These are phyloP conservation scores for Arxiozyma heterogenica DNA, from an alignment of 1,139 yeast genomes.

Conservation along the genomic window DNA sequence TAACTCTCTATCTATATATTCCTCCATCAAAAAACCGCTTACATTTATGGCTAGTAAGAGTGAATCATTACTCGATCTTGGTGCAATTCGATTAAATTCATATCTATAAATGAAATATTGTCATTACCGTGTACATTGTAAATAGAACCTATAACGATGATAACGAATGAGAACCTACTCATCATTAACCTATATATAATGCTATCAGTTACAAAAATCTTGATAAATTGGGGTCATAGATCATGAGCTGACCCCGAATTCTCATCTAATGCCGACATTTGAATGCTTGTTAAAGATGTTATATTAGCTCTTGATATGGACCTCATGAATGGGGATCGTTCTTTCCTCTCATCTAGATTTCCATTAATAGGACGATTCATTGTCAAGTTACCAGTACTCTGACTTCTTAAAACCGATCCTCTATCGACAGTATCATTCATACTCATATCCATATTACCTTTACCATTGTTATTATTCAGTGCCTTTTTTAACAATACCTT, in stretches of 20 bases:
- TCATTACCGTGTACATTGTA: neutral
- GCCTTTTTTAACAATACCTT: neutral
- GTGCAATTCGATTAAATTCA: neutral
- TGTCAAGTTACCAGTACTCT: constrained; percentile 11
- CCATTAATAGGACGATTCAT: neutral
- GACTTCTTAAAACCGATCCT: constrained; percentile 18
- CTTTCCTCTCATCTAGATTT: neutral
- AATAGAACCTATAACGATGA: neutral
- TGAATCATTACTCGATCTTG: neutral
- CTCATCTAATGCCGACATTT: neutral
- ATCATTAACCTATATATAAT: no score
- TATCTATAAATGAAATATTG: neutral
- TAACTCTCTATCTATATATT: neutral
- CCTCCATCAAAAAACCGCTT: neutral
- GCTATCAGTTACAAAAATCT: neutral
- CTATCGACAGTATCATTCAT: neutral
- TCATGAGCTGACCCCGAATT: neutral
- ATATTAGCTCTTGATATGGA: neutral
- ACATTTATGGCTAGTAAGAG: neutral
- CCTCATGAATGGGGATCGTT: constrained; percentile 1
- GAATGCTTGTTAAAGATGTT: neutral
- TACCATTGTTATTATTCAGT: neutral
- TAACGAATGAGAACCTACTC: neutral
- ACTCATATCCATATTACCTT: no score
- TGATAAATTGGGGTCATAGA: neutral